Percentiles rank a stretch among this genome's conserved stretches.
Evolutionary conservation across 768 basidiomycete genomes (phyloP).

Genomic region (Postia placenta): DNA sequence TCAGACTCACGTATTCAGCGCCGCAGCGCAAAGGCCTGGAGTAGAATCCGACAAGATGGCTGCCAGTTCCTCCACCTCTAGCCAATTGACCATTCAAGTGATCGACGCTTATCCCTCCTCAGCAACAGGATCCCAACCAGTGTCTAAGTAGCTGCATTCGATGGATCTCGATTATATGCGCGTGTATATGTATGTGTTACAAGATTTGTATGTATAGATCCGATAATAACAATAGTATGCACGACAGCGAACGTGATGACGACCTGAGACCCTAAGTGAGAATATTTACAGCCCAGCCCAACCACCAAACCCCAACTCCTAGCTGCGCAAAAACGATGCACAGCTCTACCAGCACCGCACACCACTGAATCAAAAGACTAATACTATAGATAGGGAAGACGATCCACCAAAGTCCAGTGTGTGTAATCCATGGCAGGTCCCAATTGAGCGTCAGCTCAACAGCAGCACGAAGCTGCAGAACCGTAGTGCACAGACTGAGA

Average conservation of each 20-base stretch:
- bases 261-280: constrained; percentile 22
- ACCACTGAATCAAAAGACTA: constrained; percentile 61
- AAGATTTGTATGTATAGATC: constrained; percentile 1
- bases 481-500: constrained; percentile 38
- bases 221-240: background rate
- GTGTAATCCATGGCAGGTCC: constrained; percentile 50
- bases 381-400: constrained; percentile 59
- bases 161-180: too few species aligned
- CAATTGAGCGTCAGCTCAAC: constrained; percentile 47
- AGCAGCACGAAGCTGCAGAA: constrained; percentile 56
- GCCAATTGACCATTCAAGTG: too few species aligned
- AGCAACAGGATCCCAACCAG: too few species aligned
- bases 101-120: too few species aligned
- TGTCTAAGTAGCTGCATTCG: too few species aligned
- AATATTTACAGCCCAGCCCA: constrained; percentile 61
- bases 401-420: constrained; percentile 58
- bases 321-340: constrained; percentile 52
- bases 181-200: constrained; percentile 2
- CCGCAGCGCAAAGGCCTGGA: too few species aligned
- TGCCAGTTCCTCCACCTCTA: too few species aligned
- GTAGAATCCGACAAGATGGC: too few species aligned
- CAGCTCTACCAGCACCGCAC: constrained; percentile 54
- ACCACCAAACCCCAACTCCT: constrained; percentile 66
- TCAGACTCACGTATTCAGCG: background rate
- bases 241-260: background rate